These are phyloP conservation scores for Apiospora saccharicola DNA, from an alignment of 2,329 filamentous ascomycete genomes.

Conservation along the genomic window DNA sequence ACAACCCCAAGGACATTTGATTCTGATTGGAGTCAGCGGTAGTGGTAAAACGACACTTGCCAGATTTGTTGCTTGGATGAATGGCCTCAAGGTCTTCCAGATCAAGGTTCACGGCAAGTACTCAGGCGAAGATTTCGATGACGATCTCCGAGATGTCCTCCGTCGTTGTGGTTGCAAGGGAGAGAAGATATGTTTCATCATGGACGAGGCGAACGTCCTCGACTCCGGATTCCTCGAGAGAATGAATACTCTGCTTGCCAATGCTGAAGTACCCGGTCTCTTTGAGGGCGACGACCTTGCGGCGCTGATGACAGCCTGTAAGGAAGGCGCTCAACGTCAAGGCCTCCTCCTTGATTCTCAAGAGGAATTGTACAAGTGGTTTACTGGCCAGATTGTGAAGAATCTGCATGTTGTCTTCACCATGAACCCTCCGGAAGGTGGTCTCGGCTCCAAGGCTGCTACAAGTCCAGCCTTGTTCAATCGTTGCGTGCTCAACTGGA, in stretches of 20 bases:
- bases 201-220: constrained; percentile 98
- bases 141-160: constrained; percentile 92
- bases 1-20: constrained; percentile 97
- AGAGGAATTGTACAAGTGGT: constrained; percentile 99
- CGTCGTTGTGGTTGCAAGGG: constrained; percentile 95
- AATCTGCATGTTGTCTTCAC: constrained; percentile 99
- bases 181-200: constrained; percentile 99
- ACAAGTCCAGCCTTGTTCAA: constrained; percentile 99
- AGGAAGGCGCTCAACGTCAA: constrained; percentile 96
- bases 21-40: constrained; percentile 97
- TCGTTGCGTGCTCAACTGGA: constrained; percentile 99
- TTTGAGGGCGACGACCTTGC: constrained; percentile 99
- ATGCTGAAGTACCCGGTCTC: constrained; percentile 97
- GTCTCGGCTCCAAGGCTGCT: constrained; percentile 92
- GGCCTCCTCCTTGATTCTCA: constrained; percentile 94
- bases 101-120: constrained; percentile 99
- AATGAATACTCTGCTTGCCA: constrained; percentile 98
- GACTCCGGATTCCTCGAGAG: constrained; percentile 98
- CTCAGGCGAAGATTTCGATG: constrained; percentile 97
- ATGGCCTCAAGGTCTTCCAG: constrained; percentile 97
- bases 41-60: constrained; percentile 98
- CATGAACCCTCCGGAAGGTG: constrained; percentile 98
- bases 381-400: constrained; percentile 98
- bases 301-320: constrained; percentile 98
- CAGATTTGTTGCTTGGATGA: constrained; percentile 99